These are phyloP conservation scores for Omphalea diandra DNA, from an alignment of 441 rosid genomes.

Conservation along the genomic window DNA sequence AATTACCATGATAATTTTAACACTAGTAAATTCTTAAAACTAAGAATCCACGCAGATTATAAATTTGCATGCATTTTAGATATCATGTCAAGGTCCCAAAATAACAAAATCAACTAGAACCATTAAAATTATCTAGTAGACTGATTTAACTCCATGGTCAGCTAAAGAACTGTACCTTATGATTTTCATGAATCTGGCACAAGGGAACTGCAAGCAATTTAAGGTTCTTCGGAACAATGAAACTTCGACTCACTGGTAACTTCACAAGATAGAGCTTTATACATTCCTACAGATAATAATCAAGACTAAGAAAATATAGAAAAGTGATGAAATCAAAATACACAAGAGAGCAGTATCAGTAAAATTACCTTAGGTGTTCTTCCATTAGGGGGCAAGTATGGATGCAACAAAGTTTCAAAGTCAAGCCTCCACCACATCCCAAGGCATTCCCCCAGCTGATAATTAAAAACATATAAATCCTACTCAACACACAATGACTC, in stretches of 20 bases:
- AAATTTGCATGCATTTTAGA: background rate
- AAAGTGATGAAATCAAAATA: background rate
- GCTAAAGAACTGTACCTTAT: slow-evolving; percentile 43
- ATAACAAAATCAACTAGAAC: background rate
- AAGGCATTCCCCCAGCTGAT: slow-evolving; percentile 71
- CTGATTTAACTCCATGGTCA: background rate
- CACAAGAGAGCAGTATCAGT: slow-evolving; percentile 7
- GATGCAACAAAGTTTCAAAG: slow-evolving; percentile 60
- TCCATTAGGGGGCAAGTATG: slow-evolving; percentile 57
- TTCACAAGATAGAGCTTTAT: slow-evolving; percentile 68
- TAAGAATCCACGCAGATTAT: background rate
- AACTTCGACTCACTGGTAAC: slow-evolving; percentile 54
- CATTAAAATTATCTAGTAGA: background rate
- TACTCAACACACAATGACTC: background rate
- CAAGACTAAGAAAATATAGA: slow-evolving; percentile 6
- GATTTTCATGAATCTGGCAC: slow-evolving; percentile 69
- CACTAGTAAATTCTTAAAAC: background rate
- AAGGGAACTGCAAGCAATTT: slow-evolving; percentile 82
- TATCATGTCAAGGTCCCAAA: background rate
- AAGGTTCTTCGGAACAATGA: slow-evolving; percentile 66
- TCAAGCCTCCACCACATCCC: slow-evolving; percentile 93
- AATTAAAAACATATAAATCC: slow-evolving; percentile 11
- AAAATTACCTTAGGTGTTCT: slow-evolving; percentile 64
- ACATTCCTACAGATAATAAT: slow-evolving; percentile 54
- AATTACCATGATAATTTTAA: background rate